These are phyloP conservation scores for Tolypocladium amazonense DNA, from an alignment of 2,329 filamentous ascomycete genomes.

Conservation along the genomic window DNA sequence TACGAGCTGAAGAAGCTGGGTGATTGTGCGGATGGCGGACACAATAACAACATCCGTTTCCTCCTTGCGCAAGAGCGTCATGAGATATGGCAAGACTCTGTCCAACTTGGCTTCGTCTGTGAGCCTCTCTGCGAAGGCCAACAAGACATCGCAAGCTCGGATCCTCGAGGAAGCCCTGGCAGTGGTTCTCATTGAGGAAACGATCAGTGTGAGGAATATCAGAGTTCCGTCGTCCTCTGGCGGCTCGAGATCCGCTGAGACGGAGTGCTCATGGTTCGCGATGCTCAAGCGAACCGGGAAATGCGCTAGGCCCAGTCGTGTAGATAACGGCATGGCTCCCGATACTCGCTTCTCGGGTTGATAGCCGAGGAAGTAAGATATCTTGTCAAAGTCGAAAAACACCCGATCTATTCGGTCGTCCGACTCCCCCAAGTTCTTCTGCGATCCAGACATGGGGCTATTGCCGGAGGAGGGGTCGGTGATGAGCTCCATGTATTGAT, in stretches of 20 bases:
- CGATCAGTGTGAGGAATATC: constrained; percentile 82
- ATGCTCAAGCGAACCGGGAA: constrained; percentile 81
- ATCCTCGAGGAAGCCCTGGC: constrained; percentile 79
- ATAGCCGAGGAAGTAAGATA: constrained; percentile 85
- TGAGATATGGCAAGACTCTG: constrained; percentile 80
- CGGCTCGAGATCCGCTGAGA: constrained; percentile 48
- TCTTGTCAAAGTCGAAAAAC: constrained; percentile 94
- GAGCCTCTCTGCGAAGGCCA: constrained; percentile 83
- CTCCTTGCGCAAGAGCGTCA: constrained; percentile 66
- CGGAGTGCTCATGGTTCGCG: constrained; percentile 69
- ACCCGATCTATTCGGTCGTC: constrained; percentile 92
- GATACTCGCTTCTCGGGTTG: constrained; percentile 35
- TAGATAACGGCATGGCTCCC: constrained; percentile 13
- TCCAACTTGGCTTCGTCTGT: constrained; percentile 96
- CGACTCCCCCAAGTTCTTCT: constrained; percentile 68
- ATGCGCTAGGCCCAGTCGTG: constrained; percentile 44
- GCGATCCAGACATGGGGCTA: constrained; percentile 54
- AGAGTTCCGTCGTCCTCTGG: constrained; percentile 79
- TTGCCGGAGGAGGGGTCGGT: constrained; percentile 81
- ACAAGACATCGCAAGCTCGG: constrained; percentile 78
- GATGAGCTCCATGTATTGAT: constrained; percentile 94
- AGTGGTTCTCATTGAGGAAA: constrained; percentile 80
- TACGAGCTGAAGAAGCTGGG: constrained; percentile 79
- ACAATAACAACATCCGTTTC: constrained; percentile 76
- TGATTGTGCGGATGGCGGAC: constrained; percentile 74